A percentile compares a stretch with the other conserved stretches of the same genome.
Evolutionary conservation across 352 stramenopile genomes (phyloP).

Genomic region (Phytophthora brassicae): DNA sequence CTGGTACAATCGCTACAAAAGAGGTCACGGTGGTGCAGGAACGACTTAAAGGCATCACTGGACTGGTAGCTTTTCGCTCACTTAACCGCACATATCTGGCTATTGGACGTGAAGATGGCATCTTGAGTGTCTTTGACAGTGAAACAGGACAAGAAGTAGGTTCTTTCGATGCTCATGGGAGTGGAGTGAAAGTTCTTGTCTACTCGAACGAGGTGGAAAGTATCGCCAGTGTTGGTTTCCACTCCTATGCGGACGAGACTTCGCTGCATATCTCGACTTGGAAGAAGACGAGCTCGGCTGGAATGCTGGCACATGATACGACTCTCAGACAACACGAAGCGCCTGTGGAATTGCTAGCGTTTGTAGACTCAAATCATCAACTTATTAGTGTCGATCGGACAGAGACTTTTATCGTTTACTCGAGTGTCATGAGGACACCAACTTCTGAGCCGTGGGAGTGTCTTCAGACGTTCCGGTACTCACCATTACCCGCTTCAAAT

Average conservation of each 20-base stretch:
- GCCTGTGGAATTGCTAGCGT: conserved; percentile 44
- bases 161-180: conserved; percentile 55
- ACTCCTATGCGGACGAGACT: conserved; percentile 71
- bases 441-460: conserved; percentile 56
- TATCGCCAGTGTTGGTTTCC: conserved; percentile 57
- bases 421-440: conserved; percentile 45
- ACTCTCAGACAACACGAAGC: conserved; percentile 40
- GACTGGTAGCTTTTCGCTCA: conserved; percentile 44
- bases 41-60: conserved; percentile 53
- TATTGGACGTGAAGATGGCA: conserved; percentile 55
- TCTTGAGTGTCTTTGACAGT: conserved; percentile 55
- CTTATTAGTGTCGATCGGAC: conserved; percentile 56
- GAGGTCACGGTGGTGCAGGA: conserved; percentile 39
- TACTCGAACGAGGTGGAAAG: conserved; percentile 51
- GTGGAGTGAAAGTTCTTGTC: conserved; percentile 54
- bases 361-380: conserved; percentile 63
- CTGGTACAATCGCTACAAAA: conserved; percentile 29
- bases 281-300: conserved; percentile 38
- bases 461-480: conserved; percentile 41
- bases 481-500: conserved; percentile 14
- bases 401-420: conserved; percentile 47
- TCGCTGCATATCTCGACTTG: conserved; percentile 59
- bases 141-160: conserved; percentile 48
- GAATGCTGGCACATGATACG: conserved; percentile 33
- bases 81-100: conserved; percentile 58